These are phyloP conservation scores for Tetrahymena elliotti DNA, from an alignment of 73 alveolate genomes.

Conservation along the genomic window DNA sequence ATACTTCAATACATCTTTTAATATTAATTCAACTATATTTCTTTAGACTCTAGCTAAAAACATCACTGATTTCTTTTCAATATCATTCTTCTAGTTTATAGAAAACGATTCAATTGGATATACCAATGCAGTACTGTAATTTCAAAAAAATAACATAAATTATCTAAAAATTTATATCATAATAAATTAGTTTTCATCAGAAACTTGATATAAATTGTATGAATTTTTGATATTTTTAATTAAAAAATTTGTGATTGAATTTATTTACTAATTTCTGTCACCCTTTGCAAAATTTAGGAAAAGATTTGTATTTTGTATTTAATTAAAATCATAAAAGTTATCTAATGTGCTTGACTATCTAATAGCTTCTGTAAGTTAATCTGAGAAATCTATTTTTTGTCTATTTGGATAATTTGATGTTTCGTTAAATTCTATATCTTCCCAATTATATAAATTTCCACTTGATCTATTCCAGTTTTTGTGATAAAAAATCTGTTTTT, in stretches of 20 bases:
- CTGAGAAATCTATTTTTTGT: neutral
- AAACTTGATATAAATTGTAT: neutral
- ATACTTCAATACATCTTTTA: neutral
- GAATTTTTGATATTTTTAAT: neutral
- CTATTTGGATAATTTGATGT: neutral
- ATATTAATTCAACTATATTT: neutral
- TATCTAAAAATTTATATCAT: neutral
- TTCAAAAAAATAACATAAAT: neutral
- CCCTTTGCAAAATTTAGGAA: neutral
- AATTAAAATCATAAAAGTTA: neutral
- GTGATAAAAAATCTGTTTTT: neutral
- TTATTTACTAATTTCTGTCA: neutral
- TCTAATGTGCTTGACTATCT: neutral
- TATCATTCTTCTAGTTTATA: neutral
- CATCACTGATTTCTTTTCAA: neutral
- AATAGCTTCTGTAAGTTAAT: neutral
- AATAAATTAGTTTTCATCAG: neutral
- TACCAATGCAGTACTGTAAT: neutral
- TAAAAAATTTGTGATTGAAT: neutral
- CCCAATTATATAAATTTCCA: neutral
- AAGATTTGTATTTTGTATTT: neutral
- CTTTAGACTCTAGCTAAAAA: neutral
- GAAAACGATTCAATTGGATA: neutral
- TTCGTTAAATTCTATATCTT: neutral
- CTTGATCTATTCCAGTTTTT: neutral